Evolutionary conservation across 495 filamentous ascomycete species (phyloP).

Genomic region (Aspergillus sclerotiicarbonarius): DNA sequence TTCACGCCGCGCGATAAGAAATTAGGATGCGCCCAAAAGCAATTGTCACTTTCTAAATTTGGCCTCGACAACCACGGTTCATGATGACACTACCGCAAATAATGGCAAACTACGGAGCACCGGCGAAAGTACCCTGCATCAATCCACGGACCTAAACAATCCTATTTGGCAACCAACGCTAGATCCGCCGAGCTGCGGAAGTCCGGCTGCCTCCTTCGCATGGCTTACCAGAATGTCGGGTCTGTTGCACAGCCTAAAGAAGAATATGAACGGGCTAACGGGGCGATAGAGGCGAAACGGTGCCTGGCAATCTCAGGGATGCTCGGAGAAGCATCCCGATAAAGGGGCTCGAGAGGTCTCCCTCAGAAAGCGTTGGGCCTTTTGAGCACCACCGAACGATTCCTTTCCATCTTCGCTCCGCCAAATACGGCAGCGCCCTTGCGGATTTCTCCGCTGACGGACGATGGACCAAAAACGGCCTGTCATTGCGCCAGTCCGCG

Average conservation of each 20-base stretch:
- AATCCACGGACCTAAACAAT: not conserved
- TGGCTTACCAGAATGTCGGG: slow-evolving; percentile 19
- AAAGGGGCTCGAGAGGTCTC: not conserved
- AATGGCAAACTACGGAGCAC: slow-evolving; percentile 3
- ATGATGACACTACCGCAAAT: not conserved
- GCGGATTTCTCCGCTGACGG: not conserved
- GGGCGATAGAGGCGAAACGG: not conserved
- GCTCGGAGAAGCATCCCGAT: not conserved
- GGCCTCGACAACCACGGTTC: not conserved
- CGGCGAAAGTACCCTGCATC: not conserved
- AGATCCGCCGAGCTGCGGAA: slow-evolving; percentile 9
- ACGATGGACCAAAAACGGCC: not conserved
- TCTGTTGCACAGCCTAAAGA: not conserved
- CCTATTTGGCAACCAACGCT: not conserved
- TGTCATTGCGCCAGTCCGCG: not conserved
- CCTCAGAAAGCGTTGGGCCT: not conserved
- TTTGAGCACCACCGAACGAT: no score
- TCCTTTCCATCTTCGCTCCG: not conserved
- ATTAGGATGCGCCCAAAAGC: not conserved
- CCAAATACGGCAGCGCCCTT: not conserved
- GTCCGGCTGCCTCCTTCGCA: slow-evolving; percentile 14
- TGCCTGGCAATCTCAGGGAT: not conserved
- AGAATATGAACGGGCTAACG: not conserved
- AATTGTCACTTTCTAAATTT: slow-evolving; percentile 7
- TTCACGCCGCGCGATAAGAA: not conserved